Percentiles rank a stretch among this genome's conserved stretches.
Conservation (phyloP, 2,329 filamentous ascomycete genomes). For the Onygenales sp. region DNA sequence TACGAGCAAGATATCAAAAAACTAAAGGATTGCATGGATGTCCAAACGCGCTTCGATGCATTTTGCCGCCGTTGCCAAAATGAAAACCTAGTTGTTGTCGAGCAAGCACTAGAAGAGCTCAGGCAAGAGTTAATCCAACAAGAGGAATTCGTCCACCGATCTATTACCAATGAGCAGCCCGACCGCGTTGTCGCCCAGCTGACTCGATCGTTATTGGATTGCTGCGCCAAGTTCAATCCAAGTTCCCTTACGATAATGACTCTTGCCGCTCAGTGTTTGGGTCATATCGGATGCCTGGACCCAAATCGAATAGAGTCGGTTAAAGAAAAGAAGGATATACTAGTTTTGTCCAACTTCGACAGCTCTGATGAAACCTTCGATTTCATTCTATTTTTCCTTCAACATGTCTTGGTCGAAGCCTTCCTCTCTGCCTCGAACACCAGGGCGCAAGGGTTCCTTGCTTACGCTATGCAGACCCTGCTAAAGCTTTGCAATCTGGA, state of each 20-base stretch:
- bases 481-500: slow-evolving; percentile 68
- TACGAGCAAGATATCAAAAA: slow-evolving; percentile 57
- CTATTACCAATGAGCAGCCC: slow-evolving; percentile 73
- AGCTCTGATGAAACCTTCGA: slow-evolving; percentile 67
- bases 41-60: slow-evolving; percentile 57
- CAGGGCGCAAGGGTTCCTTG: slow-evolving; percentile 78
- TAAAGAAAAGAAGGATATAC: slow-evolving; percentile 69
- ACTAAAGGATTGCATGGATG: slow-evolving; percentile 57
- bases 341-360: slow-evolving; percentile 81
- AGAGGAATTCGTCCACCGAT: slow-evolving; percentile 69
- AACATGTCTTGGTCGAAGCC: slow-evolving; percentile 79
- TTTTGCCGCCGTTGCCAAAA: slow-evolving; percentile 67
- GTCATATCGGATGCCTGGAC: slow-evolving; percentile 83
- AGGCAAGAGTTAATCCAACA: slow-evolving; percentile 61
- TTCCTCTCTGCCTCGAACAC: slow-evolving; percentile 88
- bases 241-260: slow-evolving; percentile 57
- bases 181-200: slow-evolving; percentile 61
- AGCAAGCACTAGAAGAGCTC: slow-evolving; percentile 71
- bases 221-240: slow-evolving; percentile 68
- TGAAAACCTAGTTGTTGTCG: slow-evolving; percentile 77
- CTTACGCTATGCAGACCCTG: slow-evolving; percentile 89
- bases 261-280: slow-evolving; percentile 72
- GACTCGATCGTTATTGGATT: slow-evolving; percentile 72
- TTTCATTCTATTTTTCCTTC: slow-evolving; percentile 76
- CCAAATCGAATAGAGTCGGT: slow-evolving; percentile 77